Evolutionary conservation across 2,329 filamentous ascomycete genomes (phyloP), one percentile per base, ranked within the genome.

Genomic region (Monilinia aucupariae): DNA sequence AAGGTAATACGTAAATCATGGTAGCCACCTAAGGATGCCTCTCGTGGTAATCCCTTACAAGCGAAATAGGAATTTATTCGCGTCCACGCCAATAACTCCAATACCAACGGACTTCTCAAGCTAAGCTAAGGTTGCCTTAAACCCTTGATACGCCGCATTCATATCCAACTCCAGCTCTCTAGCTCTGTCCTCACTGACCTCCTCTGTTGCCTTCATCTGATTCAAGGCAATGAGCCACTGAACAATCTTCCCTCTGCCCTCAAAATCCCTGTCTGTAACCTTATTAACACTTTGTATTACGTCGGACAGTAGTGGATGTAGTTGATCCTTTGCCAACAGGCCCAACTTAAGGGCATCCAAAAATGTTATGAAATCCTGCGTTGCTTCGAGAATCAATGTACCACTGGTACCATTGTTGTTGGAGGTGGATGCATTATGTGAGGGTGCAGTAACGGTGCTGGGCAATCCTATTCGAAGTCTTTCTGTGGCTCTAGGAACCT

Each of bases 291-390:
- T 92, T 73, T 97, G 93, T 66, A 99, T 99, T 22, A 97, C 91
- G 71, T 97, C 94, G 1, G 92, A 93, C 2, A 99, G 82, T 25
- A 99, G 80, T 4, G 94, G 94, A 73, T 99, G 96, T n/a, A 99
- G 80, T 67, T 94, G 92, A 75, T 97, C 93, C 74, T 99, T 99
- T 54, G 93, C 93, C 13, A 96, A 81, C 71, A 97, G 85, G 51
- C 93, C 92, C 61, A 99, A 85, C 74, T 92, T 92, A 70, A 99
- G 83, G 20, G 94, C 96, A 74, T 99, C 94, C 59, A 99, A 84
- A 73, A 99, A 93, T 0, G 94, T 99, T 76, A 99, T 99, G 75
- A 99, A 99, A 75, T 97, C 96, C 76, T 99, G 92, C 0, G 93
- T 97, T 1, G 94, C 94, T 67, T 93, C 88, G 49, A 96, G 80